Evolutionary conservation across 108 stramenopile genomes (phyloP).

Genomic region (Craspedostauros australis): DNA sequence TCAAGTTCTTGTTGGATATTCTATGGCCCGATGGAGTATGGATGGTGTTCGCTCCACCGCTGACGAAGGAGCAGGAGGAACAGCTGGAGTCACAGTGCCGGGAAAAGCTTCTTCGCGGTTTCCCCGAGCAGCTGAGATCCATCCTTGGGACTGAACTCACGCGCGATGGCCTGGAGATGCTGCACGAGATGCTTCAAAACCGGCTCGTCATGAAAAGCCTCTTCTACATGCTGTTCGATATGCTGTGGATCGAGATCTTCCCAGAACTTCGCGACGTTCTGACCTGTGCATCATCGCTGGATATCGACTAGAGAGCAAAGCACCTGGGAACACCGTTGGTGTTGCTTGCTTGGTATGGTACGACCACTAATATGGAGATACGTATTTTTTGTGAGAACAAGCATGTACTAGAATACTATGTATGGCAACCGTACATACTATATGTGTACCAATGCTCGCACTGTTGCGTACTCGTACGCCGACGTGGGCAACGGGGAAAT

Average conservation of each 20-base stretch:
- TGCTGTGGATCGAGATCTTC: constrained; percentile 70
- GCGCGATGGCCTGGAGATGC: constrained; percentile 54
- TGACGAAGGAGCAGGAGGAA: constrained; percentile 39
- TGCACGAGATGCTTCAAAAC: constrained; percentile 86
- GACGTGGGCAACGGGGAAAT: too few species aligned
- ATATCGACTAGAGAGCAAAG: too few species aligned
- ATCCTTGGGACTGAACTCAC: constrained; percentile 72
- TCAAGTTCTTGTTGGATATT: constrained; percentile 49
- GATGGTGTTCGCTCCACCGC: constrained; percentile 31
- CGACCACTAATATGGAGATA: too few species aligned
- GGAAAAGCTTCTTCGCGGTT: constrained; percentile 40
- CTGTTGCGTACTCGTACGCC: too few species aligned
- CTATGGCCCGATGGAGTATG: constrained; percentile 85
- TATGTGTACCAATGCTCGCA: too few species aligned
- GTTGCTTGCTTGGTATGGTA: too few species aligned
- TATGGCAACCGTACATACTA: too few species aligned
- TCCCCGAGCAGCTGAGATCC: constrained; percentile 69
- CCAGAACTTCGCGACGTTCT: constrained; percentile 78
- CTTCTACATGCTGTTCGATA: constrained; percentile 80
- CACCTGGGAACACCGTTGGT: too few species aligned
- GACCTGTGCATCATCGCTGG: constrained; percentile 54
- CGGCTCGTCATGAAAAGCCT: constrained; percentile 75
- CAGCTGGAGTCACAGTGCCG: constrained; percentile 31
- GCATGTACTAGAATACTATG: too few species aligned
- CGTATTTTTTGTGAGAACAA: too few species aligned